Evolutionary conservation across 208 protist genomes (phyloP).

Genomic region (Trypanosoma rangeli): DNA sequence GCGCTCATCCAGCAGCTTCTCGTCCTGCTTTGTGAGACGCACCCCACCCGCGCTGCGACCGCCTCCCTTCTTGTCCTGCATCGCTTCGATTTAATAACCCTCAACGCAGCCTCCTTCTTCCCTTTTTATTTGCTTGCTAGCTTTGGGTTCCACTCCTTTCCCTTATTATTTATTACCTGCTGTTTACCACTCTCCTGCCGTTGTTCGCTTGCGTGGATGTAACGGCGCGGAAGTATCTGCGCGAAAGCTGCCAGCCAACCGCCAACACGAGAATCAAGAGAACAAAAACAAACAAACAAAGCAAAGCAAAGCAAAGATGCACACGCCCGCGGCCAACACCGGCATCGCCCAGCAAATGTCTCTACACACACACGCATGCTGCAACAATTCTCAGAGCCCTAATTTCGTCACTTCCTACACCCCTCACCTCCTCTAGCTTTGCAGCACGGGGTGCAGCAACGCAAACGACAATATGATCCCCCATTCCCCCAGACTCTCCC

Average conservation of each 20-base stretch:
- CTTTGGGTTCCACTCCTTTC: too few relatives aligned
- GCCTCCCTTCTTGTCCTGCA: not conserved
- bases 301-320: not conserved
- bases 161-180: not conserved
- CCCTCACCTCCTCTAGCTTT: too few relatives aligned
- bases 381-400: too few relatives aligned
- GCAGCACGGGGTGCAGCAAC: too few relatives aligned
- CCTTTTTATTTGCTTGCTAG: not conserved
- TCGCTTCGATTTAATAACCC: not conserved
- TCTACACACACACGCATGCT: too few relatives aligned
- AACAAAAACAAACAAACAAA: not conserved
- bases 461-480: too few relatives aligned
- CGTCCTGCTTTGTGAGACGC: constrained; percentile 39
- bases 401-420: too few relatives aligned
- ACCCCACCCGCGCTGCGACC: constrained; percentile 5
- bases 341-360: too few relatives aligned
- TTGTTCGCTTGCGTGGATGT: not conserved
- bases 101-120: not conserved
- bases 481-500: too few relatives aligned
- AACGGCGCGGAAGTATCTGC: too few relatives aligned
- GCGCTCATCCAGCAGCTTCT: constrained; percentile 76
- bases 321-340: not conserved
- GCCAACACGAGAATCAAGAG: too few relatives aligned
- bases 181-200: not conserved
- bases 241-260: too few relatives aligned